Evolutionary conservation across 2,329 filamentous ascomycete species (phyloP).

Genomic region (Aspergillus hortae): DNA sequence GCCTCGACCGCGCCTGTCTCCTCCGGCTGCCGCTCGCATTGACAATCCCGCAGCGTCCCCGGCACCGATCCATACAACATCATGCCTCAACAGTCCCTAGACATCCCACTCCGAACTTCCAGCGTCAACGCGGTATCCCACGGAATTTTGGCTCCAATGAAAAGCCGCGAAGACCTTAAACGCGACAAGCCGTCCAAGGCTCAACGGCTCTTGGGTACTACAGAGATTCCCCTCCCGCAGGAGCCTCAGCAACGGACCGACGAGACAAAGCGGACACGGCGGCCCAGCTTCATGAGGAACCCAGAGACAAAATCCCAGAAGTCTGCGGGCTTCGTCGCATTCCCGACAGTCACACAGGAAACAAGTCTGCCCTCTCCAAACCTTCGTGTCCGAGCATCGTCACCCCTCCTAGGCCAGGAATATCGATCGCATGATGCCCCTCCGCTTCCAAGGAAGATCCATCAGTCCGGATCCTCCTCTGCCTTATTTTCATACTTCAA

Average conservation of each 20-base stretch:
- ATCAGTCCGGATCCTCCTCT: slow-evolving; percentile 42
- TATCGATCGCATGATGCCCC: slow-evolving; percentile 31
- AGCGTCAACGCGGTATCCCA: slow-evolving; percentile 14
- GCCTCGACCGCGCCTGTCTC: not conserved
- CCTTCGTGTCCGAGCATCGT: slow-evolving; percentile 44
- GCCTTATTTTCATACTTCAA: slow-evolving; percentile 48
- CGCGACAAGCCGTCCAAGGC: slow-evolving; percentile 27
- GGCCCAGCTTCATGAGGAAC: slow-evolving; percentile 41
- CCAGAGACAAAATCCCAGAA: slow-evolving; percentile 34
- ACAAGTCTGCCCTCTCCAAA: slow-evolving; percentile 20
- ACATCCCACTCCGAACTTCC: slow-evolving; percentile 15
- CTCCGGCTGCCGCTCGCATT: not conserved
- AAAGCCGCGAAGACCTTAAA: slow-evolving; percentile 15
- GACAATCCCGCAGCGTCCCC: not conserved
- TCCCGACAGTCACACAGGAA: slow-evolving; percentile 21
- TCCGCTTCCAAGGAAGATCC: slow-evolving; percentile 33
- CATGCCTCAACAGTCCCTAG: slow-evolving; percentile 13
- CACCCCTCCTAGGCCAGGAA: slow-evolving; percentile 42
- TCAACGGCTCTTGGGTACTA: slow-evolving; percentile 29
- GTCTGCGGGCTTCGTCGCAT: slow-evolving; percentile 21
- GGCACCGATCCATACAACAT: not conserved
- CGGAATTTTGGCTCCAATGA: slow-evolving; percentile 7
- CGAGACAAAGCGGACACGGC: slow-evolving; percentile 22
- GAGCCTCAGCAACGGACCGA: slow-evolving; percentile 17
- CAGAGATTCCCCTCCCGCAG: slow-evolving; percentile 23